Base-by-base conservation (phyloP, 2,329 filamentous ascomycete genomes). In the Cylindrodendrum hubeiense region DNA sequence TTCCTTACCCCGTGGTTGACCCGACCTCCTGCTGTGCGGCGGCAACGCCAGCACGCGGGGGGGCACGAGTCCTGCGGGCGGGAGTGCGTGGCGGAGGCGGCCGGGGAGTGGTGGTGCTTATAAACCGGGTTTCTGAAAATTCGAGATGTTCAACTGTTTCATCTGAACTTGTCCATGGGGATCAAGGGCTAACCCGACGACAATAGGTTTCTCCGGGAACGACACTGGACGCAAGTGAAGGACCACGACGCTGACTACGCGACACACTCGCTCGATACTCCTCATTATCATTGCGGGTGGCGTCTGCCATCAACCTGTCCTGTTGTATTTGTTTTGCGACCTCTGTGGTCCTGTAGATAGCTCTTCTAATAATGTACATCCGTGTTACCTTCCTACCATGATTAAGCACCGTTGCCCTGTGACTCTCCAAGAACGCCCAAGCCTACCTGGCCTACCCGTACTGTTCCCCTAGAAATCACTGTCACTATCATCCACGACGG, bases 91-190 rank as follows among this genome's bases (percentile, higher is more conserved):
- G 75, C 76, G 67, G 72, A 74, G 71, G 70, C 69, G 71, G 63
- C 79, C 76, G 75, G 79, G 73, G 75, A 76, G 80, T 71, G 71
- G 81, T 83, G 72, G 78, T 83, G 81, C 81, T 83, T 83, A 80
- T 81, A 83, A 77, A 72, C 68, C 76, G 79, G 81, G 81, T 82
- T 82, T 82, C 81, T 83, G 81, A 83, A 68, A 71, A 72, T 62
- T 74, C 68, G 76, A 79, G 74, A 76, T 75, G 52, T 65, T 52
- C 63, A 65, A 9, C 28, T 37, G 63, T 65, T 39, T 47, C 30
- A 50, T 55, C 50, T 28, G 65, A 39, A 56, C 37, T 39, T 49
- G 22, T 34, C 56, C 6, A 22, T 60, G 43, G 33, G 21, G 33
- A 43, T 43, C 26, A 54, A 21, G 46, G n/a, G 59, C 72, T 74